Conservation (phyloP, 441 rosid species). For the Populus hybrid region DNA sequence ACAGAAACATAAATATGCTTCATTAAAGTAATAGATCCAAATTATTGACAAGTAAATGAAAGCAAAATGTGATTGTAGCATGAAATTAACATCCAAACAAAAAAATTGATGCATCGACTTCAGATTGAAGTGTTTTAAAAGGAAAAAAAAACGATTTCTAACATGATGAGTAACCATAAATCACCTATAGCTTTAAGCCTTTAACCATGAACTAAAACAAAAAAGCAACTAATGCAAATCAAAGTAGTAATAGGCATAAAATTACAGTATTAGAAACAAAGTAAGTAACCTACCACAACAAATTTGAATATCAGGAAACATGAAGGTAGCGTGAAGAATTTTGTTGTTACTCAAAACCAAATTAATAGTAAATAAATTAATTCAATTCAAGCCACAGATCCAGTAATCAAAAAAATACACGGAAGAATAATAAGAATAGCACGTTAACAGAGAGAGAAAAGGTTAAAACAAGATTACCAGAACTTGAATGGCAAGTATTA, state of each 20-base stretch:
- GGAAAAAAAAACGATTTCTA: not conserved
- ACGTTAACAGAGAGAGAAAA: not conserved
- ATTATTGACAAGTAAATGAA: not conserved
- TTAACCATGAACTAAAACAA: not conserved
- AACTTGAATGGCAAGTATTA: constrained; percentile 67
- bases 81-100: not conserved
- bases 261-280: constrained; percentile 10
- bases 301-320: constrained; percentile 33
- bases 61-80: not conserved
- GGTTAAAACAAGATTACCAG: constrained; percentile 46
- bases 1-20: not conserved
- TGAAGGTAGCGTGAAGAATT: constrained; percentile 23
- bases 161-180: not conserved
- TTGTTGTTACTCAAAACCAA: constrained; percentile 20
- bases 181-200: not conserved
- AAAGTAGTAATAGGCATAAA: constrained; percentile 8
- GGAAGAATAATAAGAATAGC: not conserved
- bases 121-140: not conserved
- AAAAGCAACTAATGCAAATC: constrained; percentile 1
- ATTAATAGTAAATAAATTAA: constrained; percentile 8
- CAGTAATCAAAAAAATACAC: constrained; percentile 2
- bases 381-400: constrained; percentile 20
- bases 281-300: constrained; percentile 34
- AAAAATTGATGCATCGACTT: too few relatives aligned
- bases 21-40: not conserved